Evolutionary conservation across 2,329 filamentous ascomycete genomes (phyloP), one percentile per base, ranked within the genome.

Genomic region (Exophiala calicioides): DNA sequence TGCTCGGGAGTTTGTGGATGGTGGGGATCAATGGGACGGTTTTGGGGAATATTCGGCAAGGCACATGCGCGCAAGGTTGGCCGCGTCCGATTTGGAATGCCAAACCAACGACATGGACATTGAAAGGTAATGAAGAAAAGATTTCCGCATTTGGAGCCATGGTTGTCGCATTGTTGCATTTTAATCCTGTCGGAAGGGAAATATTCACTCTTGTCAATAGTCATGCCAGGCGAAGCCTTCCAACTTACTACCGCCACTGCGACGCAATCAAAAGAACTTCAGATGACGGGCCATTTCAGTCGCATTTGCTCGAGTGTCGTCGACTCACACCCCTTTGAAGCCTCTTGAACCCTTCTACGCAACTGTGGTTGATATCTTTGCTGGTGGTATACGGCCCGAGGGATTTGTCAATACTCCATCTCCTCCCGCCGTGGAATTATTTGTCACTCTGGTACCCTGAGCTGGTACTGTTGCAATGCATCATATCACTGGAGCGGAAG

Each of bases 31-130:
- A 29, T n/a, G 16, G 43, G 31, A 20, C 29, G 24, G 29, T 33
- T 35, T 32, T 33, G 30, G 20, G 44, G 41, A 34, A 41, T 35
- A 32, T 32, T 36, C 44, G 44, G 44, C 20, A 36, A 37, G 33
- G 20, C 36, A 39, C 49, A 52, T 47, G 30, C 35, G 44, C 44
- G 40, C 38, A 39, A 35, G 44, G 41, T 31, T 13, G 31, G 29
- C 24, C 40, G 41, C 46, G 42, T 44, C 40, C 46, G 37, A 50
- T 44, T 44, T 50, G 46, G 46, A 50, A 50, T 29, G 27, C 46
- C 35, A 21, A 40, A 35, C 2, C 23, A 26, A 44, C 27, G 31
- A 35, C 44, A 26, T 21, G 18, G 15, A 8, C 12, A n/a, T 24
- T 30, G 12, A 7, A 31, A 9, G 23, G 19, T 19, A 31, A 41